phyloP scores from a whole-genome alignment of 1,284 basidiomycete genomes.

The Sparassis latifolia region DNA sequence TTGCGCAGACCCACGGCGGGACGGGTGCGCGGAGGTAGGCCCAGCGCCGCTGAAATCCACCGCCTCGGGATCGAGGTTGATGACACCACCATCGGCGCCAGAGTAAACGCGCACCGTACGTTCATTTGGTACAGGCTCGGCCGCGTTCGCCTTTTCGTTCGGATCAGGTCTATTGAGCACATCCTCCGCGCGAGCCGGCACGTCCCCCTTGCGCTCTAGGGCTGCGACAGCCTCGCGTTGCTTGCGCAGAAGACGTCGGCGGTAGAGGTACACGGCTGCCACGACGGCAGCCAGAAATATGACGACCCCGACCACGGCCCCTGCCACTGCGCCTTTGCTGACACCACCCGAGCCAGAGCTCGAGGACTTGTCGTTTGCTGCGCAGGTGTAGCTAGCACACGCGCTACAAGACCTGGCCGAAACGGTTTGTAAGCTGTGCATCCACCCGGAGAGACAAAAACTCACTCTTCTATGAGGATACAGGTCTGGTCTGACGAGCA shows the following conservation, averaged over 20 bases:
- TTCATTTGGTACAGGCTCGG: constrained; percentile 22
- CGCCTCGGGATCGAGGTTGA: constrained; percentile 52
- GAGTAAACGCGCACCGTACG: constrained; percentile 43
- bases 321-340: constrained; percentile 67
- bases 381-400: constrained; percentile 47
- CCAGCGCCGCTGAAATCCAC: constrained; percentile 20
- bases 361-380: constrained; percentile 22
- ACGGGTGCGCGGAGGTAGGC: constrained; percentile 25
- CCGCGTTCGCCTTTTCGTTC: constrained; percentile 48
- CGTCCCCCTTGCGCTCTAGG: constrained; percentile 46
- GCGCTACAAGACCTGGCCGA: constrained; percentile 45
- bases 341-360: constrained; percentile 32
- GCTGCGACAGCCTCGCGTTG: constrained; percentile 19
- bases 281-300: constrained; percentile 49
- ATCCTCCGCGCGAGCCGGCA: constrained; percentile 64
- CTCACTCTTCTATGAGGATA: constrained; percentile 51
- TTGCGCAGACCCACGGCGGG: constrained; percentile 26
- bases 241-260: constrained; percentile 36
- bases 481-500: constrained; percentile 52
- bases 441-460: constrained; percentile 6
- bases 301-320: constrained; percentile 58
- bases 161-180: constrained; percentile 76
- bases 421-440: constrained; percentile 1
- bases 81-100: constrained; percentile 36
- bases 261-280: constrained; percentile 55